phyloP scores from a whole-genome alignment of 148 eudicot species.

The Gaultheria prostrata region DNA sequence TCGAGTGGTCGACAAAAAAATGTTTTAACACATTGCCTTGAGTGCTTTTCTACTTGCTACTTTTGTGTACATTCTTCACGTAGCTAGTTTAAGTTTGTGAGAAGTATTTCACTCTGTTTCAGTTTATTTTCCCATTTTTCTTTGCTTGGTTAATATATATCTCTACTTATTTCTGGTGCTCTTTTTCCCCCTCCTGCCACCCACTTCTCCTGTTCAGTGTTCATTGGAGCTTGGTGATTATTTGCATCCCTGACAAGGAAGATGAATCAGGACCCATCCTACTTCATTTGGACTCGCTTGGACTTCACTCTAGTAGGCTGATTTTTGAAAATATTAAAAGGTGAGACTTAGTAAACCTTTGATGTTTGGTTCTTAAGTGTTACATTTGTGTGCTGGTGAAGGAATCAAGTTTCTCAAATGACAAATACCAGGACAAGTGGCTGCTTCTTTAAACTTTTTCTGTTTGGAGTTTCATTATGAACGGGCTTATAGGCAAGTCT shows the following conservation, averaged over 20 bases:
- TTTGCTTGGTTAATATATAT: not conserved
- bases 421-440: not conserved
- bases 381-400: not conserved
- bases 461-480: not conserved
- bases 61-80: not conserved
- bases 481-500: not conserved
- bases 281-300: conserved; percentile 93
- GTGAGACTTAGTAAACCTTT: conserved; percentile 24
- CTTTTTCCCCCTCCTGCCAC: not conserved
- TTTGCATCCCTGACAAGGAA: conserved; percentile 71
- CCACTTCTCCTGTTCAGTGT: conserved; percentile 39
- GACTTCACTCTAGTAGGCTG: conserved; percentile 52
- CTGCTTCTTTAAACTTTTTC: not conserved
- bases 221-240: conserved; percentile 94
- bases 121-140: not conserved
- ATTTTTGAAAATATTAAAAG: conserved; percentile 61
- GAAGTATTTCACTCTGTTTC: not conserved
- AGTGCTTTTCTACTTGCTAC: not conserved
- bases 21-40: not conserved
- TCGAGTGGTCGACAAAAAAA: no score
- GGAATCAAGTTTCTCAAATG: not conserved
- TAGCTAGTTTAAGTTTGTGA: not conserved
- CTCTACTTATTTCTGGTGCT: not conserved
- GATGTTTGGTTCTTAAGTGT: not conserved
- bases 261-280: conserved; percentile 62